Evolutionary conservation across 371 early-diverging fungal genomes (phyloP), one percentile per base, ranked within the genome.

Genomic region (Mucor racemosus): DNA sequence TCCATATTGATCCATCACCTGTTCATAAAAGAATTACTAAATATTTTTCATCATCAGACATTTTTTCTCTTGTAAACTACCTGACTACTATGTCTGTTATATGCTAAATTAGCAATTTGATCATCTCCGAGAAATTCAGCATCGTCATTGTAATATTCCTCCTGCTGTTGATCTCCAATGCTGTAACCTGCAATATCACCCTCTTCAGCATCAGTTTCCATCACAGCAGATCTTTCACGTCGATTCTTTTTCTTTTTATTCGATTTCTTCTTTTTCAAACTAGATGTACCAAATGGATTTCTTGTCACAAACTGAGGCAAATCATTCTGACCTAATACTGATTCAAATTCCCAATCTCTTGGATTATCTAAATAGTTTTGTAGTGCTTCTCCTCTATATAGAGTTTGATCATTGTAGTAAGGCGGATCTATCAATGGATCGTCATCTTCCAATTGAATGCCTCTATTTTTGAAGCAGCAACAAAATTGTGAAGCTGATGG

Each of bases 101-200:
- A 67, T 50, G 67, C 68, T 31, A 80, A 60, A 42, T 67, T 64
- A 10, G 75, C 74, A 48, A 81, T 81, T 62, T 76, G 81, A 38
- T 78, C 81, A 64, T 81, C 81, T 17, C 69, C 77, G 34, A 81
- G 55, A 46, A 71, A 81, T 61, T 81, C 81, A 40, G 81, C 81
- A 64, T 78, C 81, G 15, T 68, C 54, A 15, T 69, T 46, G 17
- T 76, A 40, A 50, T 61, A 33, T 42, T 60, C 34, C 31, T 53
- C 53, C 10, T 11, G 21, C 2, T 61, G 17, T 7, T 62, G 56
- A 13, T 67, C 48, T 31, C 55, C 40, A 14, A 73, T 62, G 13
- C 71, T 69, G 34, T 74, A 76, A 17, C 70, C 70, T 19, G 61
- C 33, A 53, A 68, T 42, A 26, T 64, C 67, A n/a, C 65, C 66